These are phyloP conservation scores for Schwanniomyces etchellsii DNA, from an alignment of 1,139 yeast genomes.

Conservation along the genomic window DNA sequence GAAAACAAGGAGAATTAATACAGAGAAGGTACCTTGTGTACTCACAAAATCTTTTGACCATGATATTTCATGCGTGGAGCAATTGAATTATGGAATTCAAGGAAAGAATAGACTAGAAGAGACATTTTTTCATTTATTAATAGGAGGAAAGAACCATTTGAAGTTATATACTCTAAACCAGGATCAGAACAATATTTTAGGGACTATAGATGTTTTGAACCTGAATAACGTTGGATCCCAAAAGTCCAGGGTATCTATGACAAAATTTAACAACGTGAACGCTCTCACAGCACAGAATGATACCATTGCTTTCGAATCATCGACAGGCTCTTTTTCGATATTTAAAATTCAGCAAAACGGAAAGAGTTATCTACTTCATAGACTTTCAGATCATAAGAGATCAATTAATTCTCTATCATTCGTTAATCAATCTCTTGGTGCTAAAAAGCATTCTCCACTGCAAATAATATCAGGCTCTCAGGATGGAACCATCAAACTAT, in stretches of 20 bases:
- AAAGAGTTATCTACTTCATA: slow-evolving; percentile 33
- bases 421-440: slow-evolving; percentile 11
- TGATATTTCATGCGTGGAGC: slow-evolving; percentile 24
- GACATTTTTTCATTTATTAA: slow-evolving; percentile 33
- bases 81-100: slow-evolving; percentile 14
- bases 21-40: no score
- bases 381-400: slow-evolving; percentile 67
- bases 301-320: slow-evolving; percentile 38
- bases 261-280: slow-evolving; percentile 36
- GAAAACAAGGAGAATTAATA: background rate
- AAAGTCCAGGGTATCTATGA: slow-evolving; percentile 27
- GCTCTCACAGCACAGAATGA: slow-evolving; percentile 33
- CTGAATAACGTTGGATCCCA: slow-evolving; percentile 40
- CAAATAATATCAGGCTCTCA: slow-evolving; percentile 79
- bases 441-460: slow-evolving; percentile 46
- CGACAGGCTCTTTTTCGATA: slow-evolving; percentile 32
- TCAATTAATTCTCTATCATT: slow-evolving; percentile 80
- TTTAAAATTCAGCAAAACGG: slow-evolving; percentile 32
- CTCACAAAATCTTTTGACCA: no score
- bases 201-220: slow-evolving; percentile 43
- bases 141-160: slow-evolving; percentile 57
- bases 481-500: slow-evolving; percentile 80
- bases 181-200: slow-evolving; percentile 31
- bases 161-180: slow-evolving; percentile 41
- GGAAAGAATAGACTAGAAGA: background rate